phyloP scores from a whole-genome alignment of 192 early-diverging fungal genomes.

The Backusella mclennaniae region DNA sequence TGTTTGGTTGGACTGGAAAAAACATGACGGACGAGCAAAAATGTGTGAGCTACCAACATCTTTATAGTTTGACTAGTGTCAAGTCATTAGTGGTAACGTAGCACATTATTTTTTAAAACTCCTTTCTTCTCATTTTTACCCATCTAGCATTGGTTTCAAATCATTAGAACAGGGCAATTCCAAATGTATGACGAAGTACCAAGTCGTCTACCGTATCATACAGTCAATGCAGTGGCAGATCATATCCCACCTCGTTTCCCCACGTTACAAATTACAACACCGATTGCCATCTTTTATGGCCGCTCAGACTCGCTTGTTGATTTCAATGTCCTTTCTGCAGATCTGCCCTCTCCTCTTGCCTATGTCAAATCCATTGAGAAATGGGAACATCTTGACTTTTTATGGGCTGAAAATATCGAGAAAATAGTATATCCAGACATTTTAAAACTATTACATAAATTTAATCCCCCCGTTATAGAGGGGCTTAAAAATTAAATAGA shows the following conservation, averaged over 20 bases:
- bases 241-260: constrained; percentile 72
- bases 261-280: constrained; percentile 76
- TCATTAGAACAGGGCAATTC: constrained; percentile 79
- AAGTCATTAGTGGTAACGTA: constrained; percentile 76
- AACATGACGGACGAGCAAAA: constrained; percentile 75
- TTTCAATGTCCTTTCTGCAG: constrained; percentile 52
- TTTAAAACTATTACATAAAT: constrained; percentile 34
- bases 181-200: constrained; percentile 95
- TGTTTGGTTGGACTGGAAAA: constrained; percentile 82
- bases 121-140: neutral
- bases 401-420: constrained; percentile 50
- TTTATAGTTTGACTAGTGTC: constrained; percentile 91
- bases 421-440: constrained; percentile 47
- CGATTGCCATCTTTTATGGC: constrained; percentile 89
- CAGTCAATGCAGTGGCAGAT: constrained; percentile 42
- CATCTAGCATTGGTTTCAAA: constrained; percentile 89
- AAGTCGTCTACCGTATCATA: constrained; percentile 49
- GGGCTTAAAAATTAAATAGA: constrained; percentile 4
- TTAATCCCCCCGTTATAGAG: constrained; percentile 21
- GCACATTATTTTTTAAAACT: neutral
- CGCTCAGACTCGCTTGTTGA: constrained; percentile 86
- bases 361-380: constrained; percentile 60
- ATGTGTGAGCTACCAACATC: constrained; percentile 75
- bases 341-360: constrained; percentile 51
- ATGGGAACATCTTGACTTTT: constrained; percentile 77